Conservation (phyloP, 345 rosid genomes). For the Populus nigra region DNA sequence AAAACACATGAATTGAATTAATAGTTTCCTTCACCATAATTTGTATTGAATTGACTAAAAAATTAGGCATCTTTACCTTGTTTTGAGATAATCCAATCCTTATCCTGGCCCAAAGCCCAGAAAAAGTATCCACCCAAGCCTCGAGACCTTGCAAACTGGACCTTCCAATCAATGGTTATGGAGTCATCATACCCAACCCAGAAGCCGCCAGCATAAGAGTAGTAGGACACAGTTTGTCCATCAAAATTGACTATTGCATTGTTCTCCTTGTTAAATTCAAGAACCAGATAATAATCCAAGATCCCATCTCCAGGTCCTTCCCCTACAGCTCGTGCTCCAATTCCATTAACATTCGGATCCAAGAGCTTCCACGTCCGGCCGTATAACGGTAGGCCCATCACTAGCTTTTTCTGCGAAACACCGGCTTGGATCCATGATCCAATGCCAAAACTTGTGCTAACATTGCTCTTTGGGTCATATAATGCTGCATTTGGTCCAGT, state of each 20-base stretch:
- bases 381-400: conserved; percentile 46
- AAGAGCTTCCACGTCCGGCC: conserved; percentile 44
- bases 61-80: not conserved
- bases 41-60: not conserved
- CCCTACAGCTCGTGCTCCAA: conserved; percentile 37
- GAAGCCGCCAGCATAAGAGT: conserved; percentile 21
- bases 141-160: conserved; percentile 22
- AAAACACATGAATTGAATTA: too few species aligned
- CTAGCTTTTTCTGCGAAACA: conserved; percentile 30
- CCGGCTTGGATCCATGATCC: conserved; percentile 40
- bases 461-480: conserved; percentile 22
- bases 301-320: conserved; percentile 32
- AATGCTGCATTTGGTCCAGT: conserved; percentile 35
- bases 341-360: conserved; percentile 23
- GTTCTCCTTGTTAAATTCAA: conserved; percentile 19
- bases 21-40: too few species aligned
- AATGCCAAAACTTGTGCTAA: conserved; percentile 38
- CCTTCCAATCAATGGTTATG: conserved; percentile 27
- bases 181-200: conserved; percentile 48
- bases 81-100: conserved; percentile 5
- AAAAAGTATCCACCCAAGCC: conserved; percentile 46
- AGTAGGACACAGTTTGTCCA: conserved; percentile 26
- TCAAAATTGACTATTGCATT: conserved; percentile 17
- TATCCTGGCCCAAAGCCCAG: conserved; percentile 43
- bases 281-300: conserved; percentile 21